phyloP scores from a whole-genome alignment of 2,329 filamentous ascomycete species.

The Fusarium sp. region DNA sequence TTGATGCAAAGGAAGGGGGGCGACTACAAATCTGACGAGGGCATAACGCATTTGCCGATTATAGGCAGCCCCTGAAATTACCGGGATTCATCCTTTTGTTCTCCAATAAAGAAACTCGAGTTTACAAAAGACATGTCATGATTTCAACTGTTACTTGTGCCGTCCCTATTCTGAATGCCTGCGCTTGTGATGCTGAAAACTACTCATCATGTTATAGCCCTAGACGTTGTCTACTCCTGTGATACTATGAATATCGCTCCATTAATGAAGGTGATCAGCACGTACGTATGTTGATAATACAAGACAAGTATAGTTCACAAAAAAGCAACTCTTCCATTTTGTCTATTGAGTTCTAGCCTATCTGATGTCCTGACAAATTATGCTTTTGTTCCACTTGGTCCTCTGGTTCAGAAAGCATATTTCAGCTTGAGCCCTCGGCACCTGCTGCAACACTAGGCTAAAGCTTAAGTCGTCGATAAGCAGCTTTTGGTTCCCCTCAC shows the following conservation, averaged over 20 bases:
- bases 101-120: constrained; percentile 56
- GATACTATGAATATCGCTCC: background rate
- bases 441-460: background rate
- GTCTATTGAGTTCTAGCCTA: constrained; percentile 11
- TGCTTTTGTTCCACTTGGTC: constrained; percentile 13
- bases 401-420: background rate
- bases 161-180: background rate
- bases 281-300: background rate
- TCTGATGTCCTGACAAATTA: constrained; percentile 18
- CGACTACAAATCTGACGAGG: constrained; percentile 54
- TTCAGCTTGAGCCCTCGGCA: background rate
- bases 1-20: constrained; percentile 57
- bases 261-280: background rate
- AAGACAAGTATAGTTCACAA: background rate
- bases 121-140: constrained; percentile 44
- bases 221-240: background rate
- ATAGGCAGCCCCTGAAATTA: constrained; percentile 56
- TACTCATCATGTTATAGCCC: background rate
- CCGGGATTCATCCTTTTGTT: constrained; percentile 58
- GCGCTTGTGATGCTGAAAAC: background rate
- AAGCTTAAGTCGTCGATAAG: background rate
- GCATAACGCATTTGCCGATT: constrained; percentile 57
- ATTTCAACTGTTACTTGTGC: background rate
- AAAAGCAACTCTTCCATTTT: constrained; percentile 1
- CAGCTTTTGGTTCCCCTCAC: background rate